A percentile compares a stretch with the other conserved stretches of the same genome.
phyloP scores from a whole-genome alignment of 2,329 filamentous ascomycete genomes.

The Apiospora marii region DNA sequence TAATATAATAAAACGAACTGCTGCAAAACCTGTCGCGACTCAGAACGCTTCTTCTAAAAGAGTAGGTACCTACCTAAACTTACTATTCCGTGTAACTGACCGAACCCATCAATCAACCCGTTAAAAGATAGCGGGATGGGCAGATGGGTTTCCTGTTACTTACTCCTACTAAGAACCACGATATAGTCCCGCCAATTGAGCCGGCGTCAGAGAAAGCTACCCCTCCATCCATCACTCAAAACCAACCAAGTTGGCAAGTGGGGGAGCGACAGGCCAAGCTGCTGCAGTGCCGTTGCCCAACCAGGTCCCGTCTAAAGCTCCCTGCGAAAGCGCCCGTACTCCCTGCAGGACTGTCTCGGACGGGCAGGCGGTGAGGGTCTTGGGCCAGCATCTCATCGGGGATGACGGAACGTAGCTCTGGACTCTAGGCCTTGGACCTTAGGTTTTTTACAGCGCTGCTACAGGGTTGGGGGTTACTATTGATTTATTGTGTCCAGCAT shows the following conservation, averaged over 20 bases:
- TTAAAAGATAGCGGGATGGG: constrained; percentile 1
- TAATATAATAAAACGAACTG: background rate
- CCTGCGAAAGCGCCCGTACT: too few species aligned
- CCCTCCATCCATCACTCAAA: constrained; percentile 3
- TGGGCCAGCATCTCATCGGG: background rate
- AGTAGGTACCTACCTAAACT: background rate
- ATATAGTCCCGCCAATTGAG: background rate
- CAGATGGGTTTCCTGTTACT: background rate
- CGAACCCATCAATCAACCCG: background rate
- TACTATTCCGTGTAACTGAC: background rate
- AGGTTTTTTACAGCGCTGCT: constrained; percentile 2
- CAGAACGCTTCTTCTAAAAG: background rate
- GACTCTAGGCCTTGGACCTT: background rate
- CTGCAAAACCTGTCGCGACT: background rate
- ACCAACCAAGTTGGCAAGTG: background rate
- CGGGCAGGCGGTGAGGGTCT: background rate
- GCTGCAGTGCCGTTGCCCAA: background rate
- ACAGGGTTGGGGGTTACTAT: background rate
- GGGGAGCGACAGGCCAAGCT: background rate
- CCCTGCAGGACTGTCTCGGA: background rate
- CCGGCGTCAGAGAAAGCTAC: constrained; percentile 2
- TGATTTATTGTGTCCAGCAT: background rate
- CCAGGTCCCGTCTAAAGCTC: background rate
- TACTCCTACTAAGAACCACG: background rate
- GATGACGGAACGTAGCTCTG: constrained; percentile 5